A percentile compares a stretch with the other conserved stretches of the same genome.
phyloP scores from a whole-genome alignment of 1,284 basidiomycete genomes.

The Ceratobasidium sp. region DNA sequence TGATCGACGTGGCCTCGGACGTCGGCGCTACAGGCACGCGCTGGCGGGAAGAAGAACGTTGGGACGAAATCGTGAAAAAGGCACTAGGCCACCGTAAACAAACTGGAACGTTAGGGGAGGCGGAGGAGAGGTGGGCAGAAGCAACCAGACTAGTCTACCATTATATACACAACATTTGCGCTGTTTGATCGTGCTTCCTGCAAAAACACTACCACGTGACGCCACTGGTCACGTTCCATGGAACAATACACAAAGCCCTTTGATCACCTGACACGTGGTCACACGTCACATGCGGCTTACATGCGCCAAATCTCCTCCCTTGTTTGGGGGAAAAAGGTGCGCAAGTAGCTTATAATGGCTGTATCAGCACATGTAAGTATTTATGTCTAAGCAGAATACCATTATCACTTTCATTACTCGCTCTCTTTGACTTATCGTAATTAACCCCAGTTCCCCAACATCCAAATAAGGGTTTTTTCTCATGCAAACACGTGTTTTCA shows the following conservation, averaged over 20 bases:
- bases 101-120: not conserved
- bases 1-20: constrained; percentile 24
- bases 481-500: constrained; percentile 23
- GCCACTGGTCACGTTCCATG: constrained; percentile 13
- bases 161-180: constrained; percentile 21
- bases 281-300: constrained; percentile 18
- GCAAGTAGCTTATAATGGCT: too few species aligned
- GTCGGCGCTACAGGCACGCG: constrained; percentile 40
- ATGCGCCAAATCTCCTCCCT: constrained; percentile 1
- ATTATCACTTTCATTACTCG: too few species aligned
- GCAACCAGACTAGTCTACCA: not conserved
- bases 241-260: too few species aligned
- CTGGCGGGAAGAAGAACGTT: constrained; percentile 38
- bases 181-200: constrained; percentile 38
- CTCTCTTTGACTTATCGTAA: constrained; percentile 10
- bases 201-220: constrained; percentile 39
- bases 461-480: not conserved
- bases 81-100: constrained; percentile 35
- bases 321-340: constrained; percentile 13
- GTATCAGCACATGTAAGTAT: too few species aligned
- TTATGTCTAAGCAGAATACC: too few species aligned
- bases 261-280: constrained; percentile 13
- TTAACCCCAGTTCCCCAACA: not conserved
- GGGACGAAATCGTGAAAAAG: constrained; percentile 45
- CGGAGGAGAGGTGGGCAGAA: constrained; percentile 3